phyloP scores from a whole-genome alignment of 208 protist genomes.

The Tritrichomonas musculus region DNA sequence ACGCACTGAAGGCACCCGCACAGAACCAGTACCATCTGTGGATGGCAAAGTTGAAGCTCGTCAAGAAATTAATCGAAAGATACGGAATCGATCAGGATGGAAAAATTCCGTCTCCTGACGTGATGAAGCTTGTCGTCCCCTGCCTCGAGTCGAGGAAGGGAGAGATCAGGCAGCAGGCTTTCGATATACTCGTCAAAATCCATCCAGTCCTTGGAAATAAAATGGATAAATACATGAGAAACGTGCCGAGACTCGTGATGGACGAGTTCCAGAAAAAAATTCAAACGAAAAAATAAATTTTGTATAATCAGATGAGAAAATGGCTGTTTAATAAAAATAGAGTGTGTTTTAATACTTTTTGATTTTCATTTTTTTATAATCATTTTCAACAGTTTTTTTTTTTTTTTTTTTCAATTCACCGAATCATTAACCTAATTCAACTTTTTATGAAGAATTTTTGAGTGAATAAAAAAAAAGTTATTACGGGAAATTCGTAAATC shows the following conservation, averaged over 20 bases:
- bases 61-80: background rate
- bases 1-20: background rate
- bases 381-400: no score
- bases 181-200: background rate
- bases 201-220: background rate
- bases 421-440: no score
- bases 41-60: background rate
- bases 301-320: no score
- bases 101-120: background rate
- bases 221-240: background rate
- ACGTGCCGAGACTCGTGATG: background rate
- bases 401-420: no score
- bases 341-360: no score
- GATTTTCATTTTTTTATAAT: no score
- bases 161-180: background rate
- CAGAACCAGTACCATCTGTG: background rate
- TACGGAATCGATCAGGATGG: background rate
- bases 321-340: no score
- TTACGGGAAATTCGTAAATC: no score
- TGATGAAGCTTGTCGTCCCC: background rate
- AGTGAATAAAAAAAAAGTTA: no score
- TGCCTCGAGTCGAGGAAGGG: background rate
- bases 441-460: no score
- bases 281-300: no score
- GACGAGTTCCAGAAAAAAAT: background rate